Conservation (phyloP, 495 filamentous ascomycete genomes). For the Parathielavia hyrcaniae region DNA sequence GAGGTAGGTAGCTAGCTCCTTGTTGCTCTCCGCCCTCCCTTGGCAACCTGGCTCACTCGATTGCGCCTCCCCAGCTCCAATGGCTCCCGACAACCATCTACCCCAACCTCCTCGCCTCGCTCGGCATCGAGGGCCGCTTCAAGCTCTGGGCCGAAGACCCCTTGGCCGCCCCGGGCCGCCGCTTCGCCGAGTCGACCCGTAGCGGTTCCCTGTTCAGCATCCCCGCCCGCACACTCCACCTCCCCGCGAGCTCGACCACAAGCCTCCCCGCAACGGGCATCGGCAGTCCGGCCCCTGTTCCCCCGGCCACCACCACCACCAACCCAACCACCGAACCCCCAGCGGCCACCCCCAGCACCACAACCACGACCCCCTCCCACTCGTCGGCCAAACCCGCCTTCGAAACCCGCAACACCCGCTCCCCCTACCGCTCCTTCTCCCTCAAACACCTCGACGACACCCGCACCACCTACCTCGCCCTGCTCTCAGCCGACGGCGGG, state of each 20-base stretch:
- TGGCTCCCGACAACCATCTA: slow-evolving; percentile 60
- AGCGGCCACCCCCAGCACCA: background rate
- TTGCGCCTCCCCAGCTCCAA: slow-evolving; percentile 52
- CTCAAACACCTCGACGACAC: slow-evolving; percentile 65
- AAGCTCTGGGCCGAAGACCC: slow-evolving; percentile 88
- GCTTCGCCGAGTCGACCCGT: slow-evolving; percentile 53
- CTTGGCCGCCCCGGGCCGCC: slow-evolving; percentile 64
- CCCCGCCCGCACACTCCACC: slow-evolving; percentile 26
- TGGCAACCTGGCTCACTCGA: slow-evolving; percentile 1
- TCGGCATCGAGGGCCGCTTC: slow-evolving; percentile 80
- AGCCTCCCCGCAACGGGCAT: background rate
- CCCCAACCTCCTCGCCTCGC: slow-evolving; percentile 53
- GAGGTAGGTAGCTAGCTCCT: slow-evolving; percentile 52
- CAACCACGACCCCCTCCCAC: background rate
- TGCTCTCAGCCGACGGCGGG: slow-evolving; percentile 73
- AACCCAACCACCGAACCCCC: slow-evolving; percentile 2
- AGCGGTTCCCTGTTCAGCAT: slow-evolving; percentile 9
- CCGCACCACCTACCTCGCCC: slow-evolving; percentile 70
- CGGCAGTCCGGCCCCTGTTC: slow-evolving; percentile 4
- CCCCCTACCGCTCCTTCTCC: slow-evolving; percentile 63
- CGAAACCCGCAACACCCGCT: slow-evolving; percentile 38
- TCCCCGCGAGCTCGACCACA: slow-evolving; percentile 18
- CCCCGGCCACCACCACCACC: slow-evolving; percentile 44
- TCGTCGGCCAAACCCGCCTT: slow-evolving; percentile 37
- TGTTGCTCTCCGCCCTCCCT: background rate